Conservation (phyloP, 192 early-diverging fungal species). For the Podila epicladia region DNA sequence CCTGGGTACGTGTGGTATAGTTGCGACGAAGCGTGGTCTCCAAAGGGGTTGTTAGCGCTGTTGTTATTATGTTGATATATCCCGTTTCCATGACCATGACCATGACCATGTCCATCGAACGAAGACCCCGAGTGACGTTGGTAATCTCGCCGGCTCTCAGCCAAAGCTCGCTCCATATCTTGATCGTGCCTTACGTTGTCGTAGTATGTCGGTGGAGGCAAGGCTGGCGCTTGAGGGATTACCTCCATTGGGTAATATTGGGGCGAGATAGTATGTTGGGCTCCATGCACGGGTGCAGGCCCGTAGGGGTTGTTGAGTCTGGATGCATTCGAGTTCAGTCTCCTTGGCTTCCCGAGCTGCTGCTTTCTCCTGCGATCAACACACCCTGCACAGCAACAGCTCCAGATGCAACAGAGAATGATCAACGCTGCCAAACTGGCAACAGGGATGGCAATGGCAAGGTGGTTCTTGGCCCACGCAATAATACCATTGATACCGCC, state of each 20-base stretch:
- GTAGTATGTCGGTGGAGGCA: not conserved
- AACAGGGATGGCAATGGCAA: slow-evolving; percentile 57
- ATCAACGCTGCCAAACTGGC: slow-evolving; percentile 47
- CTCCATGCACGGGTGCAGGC: slow-evolving; percentile 3
- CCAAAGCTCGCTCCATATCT: not conserved
- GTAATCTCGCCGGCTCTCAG: not conserved
- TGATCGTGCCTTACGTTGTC: not conserved
- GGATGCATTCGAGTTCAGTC: slow-evolving; percentile 14
- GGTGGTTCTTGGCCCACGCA: slow-evolving; percentile 58
- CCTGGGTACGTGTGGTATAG: not conserved
- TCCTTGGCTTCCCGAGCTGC: slow-evolving; percentile 8
- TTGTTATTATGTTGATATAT: slow-evolving; percentile 10
- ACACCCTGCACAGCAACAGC: slow-evolving; percentile 43
- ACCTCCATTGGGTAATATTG: slow-evolving; percentile 31
- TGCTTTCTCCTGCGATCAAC: slow-evolving; percentile 9
- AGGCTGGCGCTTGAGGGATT: not conserved
- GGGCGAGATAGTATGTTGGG: not conserved
- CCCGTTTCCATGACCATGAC: not conserved
- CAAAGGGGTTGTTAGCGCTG: slow-evolving; percentile 15
- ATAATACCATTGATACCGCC: slow-evolving; percentile 36
- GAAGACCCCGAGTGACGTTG: not conserved
- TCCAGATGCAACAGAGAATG: slow-evolving; percentile 50
- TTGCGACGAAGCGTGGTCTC: slow-evolving; percentile 15
- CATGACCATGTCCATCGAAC: not conserved
- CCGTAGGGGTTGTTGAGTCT: slow-evolving; percentile 7